Percentiles rank a stretch among this genome's conserved stretches.
Conservation (phyloP, 805 yeast genomes). For the Cyberlindnera saturnus region DNA sequence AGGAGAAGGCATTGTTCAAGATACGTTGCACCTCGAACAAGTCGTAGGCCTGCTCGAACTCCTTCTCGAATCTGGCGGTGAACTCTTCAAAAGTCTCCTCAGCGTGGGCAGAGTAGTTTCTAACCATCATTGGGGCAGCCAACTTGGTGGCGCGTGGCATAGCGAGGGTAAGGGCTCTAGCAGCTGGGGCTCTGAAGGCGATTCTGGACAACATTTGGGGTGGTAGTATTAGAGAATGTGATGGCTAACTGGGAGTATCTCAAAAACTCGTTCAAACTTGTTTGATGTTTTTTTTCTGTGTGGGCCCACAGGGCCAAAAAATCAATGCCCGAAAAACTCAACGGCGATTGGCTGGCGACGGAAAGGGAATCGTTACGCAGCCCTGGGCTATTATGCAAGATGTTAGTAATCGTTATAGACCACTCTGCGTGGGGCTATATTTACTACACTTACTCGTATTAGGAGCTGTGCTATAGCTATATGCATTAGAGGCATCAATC, state of each 20-base stretch:
- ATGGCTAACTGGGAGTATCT: neutral
- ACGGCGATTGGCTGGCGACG: no score
- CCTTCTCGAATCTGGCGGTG: slow-evolving; percentile 85
- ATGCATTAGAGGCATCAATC: slow-evolving; percentile 4
- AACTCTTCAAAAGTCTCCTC: slow-evolving; percentile 95
- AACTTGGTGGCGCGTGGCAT: slow-evolving; percentile 5
- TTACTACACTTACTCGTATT: neutral
- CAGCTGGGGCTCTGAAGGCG: slow-evolving; percentile 14
- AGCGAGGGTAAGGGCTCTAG: slow-evolving; percentile 9
- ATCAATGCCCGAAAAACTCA: no score
- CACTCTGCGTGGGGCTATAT: no score
- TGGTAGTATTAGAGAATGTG: neutral
- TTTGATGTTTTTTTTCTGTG: neutral
- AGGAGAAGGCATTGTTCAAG: slow-evolving; percentile 94
- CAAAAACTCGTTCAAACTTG: no score
- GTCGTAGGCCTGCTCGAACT: slow-evolving; percentile 90
- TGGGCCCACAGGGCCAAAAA: neutral
- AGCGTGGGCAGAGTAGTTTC: slow-evolving; percentile 76
- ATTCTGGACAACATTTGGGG: slow-evolving; percentile 13
- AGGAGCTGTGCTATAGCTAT: neutral
- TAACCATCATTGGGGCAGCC: slow-evolving; percentile 23
- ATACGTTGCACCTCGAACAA: slow-evolving; percentile 88
- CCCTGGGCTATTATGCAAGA: neutral
- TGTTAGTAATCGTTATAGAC: no score
- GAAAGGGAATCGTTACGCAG: neutral